Conservation (phyloP, 768 basidiomycete genomes). For the Neoboletus subvelutipes region DNA sequence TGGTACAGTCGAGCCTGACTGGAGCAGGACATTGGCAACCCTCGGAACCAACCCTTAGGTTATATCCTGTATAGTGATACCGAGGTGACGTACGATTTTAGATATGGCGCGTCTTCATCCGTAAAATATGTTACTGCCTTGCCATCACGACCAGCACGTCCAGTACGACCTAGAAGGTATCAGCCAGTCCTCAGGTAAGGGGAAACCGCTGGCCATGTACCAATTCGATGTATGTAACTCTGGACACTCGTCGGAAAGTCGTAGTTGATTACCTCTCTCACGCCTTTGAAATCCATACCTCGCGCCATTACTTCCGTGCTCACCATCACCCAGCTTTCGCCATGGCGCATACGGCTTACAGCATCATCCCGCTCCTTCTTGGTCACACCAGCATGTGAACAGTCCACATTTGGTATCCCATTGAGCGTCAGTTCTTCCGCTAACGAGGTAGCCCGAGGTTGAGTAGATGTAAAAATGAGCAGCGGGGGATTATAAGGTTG, state of each 20-base stretch:
- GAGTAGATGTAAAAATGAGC: conserved; percentile 88
- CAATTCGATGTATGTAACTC: conserved; percentile 95
- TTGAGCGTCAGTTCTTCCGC: conserved; percentile 80
- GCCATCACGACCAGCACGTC: conserved; percentile 88
- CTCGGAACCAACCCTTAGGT: conserved; percentile 38
- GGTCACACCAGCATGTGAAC: conserved; percentile 87
- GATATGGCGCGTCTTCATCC: conserved; percentile 84
- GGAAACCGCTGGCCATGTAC: conserved; percentile 36
- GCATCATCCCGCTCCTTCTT: conserved; percentile 87
- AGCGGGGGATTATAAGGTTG: conserved; percentile 88
- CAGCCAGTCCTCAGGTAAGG: neutral
- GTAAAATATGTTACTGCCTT: conserved; percentile 97
- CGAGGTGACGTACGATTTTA: conserved; percentile 70
- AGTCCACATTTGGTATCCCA: conserved; percentile 79
- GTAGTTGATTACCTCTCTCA: conserved; percentile 92
- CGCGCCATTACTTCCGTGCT: conserved; percentile 97
- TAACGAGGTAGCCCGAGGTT: conserved; percentile 78
- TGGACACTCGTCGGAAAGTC: conserved; percentile 96
- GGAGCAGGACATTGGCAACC: conserved; percentile 92
- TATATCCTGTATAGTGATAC: neutral
- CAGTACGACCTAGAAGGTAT: conserved; percentile 73
- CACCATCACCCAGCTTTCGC: conserved; percentile 92
- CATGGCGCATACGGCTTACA: conserved; percentile 79
- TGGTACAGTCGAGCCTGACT: conserved; percentile 88
- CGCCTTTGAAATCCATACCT: conserved; percentile 97